Evolutionary conservation across 108 stramenopile genomes (phyloP).

Genomic region (Skeletonema costatum): DNA sequence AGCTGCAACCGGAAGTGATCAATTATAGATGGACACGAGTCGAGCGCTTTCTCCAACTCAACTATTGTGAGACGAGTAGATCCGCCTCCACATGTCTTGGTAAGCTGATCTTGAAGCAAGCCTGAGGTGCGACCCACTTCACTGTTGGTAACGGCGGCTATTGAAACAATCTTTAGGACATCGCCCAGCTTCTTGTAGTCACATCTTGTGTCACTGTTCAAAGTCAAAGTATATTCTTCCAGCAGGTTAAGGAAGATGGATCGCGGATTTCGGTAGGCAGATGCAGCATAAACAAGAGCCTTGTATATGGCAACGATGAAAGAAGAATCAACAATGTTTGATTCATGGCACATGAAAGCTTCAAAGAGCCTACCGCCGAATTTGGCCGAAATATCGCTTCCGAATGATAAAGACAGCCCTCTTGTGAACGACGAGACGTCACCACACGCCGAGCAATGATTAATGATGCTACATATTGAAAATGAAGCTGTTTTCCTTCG

Average conservation of each 20-base stretch:
- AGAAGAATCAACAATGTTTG: constrained; percentile 12
- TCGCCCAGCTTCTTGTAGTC: not conserved
- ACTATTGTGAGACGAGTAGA: not conserved
- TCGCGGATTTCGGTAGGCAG: constrained; percentile 20
- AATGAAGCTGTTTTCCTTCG: not conserved
- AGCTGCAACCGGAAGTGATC: constrained; percentile 23
- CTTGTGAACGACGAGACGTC: not conserved
- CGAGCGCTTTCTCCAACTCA: constrained; percentile 4
- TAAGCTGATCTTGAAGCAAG: constrained; percentile 5
- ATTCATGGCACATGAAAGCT: constrained; percentile 8
- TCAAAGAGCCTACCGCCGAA: constrained; percentile 12
- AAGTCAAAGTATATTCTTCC: constrained; percentile 10
- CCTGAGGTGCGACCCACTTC: constrained; percentile 20
- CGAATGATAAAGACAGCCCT: constrained; percentile 15
- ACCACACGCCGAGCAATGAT: not conserved
- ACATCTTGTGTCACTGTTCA: not conserved
- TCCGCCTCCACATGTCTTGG: not conserved
- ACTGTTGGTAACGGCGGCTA: constrained; percentile 15
- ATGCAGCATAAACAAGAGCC: constrained; percentile 12
- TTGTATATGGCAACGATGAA: constrained; percentile 19
- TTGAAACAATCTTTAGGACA: constrained; percentile 22
- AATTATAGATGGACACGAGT: constrained; percentile 4
- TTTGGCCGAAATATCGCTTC: constrained; percentile 10
- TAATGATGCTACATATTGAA: not conserved
- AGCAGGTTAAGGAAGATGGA: constrained; percentile 22